Base-by-base conservation (phyloP, 805 yeast genomes). In the Clavispora fructus region DNA sequence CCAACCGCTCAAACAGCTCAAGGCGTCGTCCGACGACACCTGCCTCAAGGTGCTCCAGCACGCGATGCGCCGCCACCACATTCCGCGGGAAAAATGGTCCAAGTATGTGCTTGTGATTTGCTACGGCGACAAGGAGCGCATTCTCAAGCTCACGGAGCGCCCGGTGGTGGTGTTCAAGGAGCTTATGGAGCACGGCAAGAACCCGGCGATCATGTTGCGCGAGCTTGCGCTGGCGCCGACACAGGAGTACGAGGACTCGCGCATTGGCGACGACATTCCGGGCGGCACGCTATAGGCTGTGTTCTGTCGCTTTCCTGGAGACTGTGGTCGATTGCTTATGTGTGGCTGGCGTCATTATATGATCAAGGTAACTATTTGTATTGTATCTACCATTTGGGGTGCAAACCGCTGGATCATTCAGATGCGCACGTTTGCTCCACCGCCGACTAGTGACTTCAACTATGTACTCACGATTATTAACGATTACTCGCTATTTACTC, bases 151-250 rank as follows among this genome's bases (percentile, higher is more conserved):
- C 51, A 87, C 88, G 26, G 99, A 92, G 59, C 86, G 82, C 62
- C 99, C 99, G 0, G 95, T 92, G 7, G 71, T 78, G 32, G 82
- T 90, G 9, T 88, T 89, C 61, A 86, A 88, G 62, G 95, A 86
- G 58, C 71, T 92, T 25, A 89, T 82, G 60, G 96, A 87, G 50
- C 77, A 82, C 47, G 97, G 97, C 1, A 75, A 84, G 53, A 87
- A 85, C 59, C 97, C 98, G 0, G 87, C 94, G 1, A 89, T 91
- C 49, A 91, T 91, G 97, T 74, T 91, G 39, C 71, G 98, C 55
- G 94, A 88, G 55, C 76, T 85, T 42, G 95, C 90, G 10, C 47
- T 31, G 11, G 52, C 46, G 25, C 35, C 40, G 13, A 33, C 41
- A 27, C 49, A 43, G 12, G 39, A 31, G 19, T 67, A 63, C 49